phyloP scores from a whole-genome alignment of 345 rosid species.

The Combretum micranthum region DNA sequence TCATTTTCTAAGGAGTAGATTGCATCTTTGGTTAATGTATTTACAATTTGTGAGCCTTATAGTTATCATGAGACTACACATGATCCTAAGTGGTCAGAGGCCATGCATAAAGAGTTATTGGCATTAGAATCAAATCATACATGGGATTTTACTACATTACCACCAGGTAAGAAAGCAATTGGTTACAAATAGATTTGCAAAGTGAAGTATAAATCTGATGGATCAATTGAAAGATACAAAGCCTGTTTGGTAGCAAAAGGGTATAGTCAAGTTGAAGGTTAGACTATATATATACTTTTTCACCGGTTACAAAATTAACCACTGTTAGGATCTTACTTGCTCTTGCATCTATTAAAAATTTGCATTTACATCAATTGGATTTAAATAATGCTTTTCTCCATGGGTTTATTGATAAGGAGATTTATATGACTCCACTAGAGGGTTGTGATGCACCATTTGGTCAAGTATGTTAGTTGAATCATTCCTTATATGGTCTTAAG shows the following conservation, averaged over 20 bases:
- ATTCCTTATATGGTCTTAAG: not conserved
- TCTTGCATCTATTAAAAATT: not conserved
- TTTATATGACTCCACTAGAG: not conserved
- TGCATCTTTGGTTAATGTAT: not conserved
- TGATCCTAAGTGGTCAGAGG: not conserved
- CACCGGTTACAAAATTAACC: not conserved
- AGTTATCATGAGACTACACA: not conserved
- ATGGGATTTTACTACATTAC: not conserved
- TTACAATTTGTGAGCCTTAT: not conserved
- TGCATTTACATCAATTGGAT: not conserved
- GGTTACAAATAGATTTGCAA: not conserved
- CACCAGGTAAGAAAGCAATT: not conserved
- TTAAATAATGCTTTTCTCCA: not conserved
- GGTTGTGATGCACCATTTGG: not conserved
- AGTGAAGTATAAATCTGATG: too few species aligned
- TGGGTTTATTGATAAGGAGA: not conserved
- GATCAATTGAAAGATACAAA: not conserved
- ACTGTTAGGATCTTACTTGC: not conserved
- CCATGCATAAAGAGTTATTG: not conserved
- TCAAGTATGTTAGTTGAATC: too few species aligned
- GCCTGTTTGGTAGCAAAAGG: not conserved
- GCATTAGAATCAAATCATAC: not conserved
- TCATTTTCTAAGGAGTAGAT: not conserved
- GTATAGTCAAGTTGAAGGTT: not conserved
- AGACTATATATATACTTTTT: not conserved